Percentiles rank a stretch among this genome's conserved stretches.
Evolutionary conservation across 1,139 yeast genomes (phyloP).

Genomic region (Blastobotrys elegans): DNA sequence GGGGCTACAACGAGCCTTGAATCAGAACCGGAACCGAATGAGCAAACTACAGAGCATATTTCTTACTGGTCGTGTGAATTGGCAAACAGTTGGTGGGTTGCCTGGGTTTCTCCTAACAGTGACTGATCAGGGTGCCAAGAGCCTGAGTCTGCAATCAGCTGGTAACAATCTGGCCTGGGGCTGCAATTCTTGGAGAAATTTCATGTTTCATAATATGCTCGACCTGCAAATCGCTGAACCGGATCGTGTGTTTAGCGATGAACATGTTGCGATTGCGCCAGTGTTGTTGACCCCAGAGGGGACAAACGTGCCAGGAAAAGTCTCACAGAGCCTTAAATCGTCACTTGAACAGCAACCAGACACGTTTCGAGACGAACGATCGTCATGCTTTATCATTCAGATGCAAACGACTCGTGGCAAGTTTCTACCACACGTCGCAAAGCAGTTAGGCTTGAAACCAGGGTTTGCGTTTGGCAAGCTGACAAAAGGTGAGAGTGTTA

Average conservation of each 20-base stretch:
- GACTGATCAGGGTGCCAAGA: slow-evolving; percentile 70
- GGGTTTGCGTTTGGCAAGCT: slow-evolving; percentile 57
- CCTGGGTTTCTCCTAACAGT: slow-evolving; percentile 84
- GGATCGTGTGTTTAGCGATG: slow-evolving; percentile 43
- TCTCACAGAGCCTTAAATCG: neutral
- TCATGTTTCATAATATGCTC: slow-evolving; percentile 80
- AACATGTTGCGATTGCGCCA: slow-evolving; percentile 49
- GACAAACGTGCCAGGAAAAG: neutral
- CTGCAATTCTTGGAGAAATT: slow-evolving; percentile 81
- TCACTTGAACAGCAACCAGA: neutral
- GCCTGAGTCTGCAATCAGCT: slow-evolving; percentile 42
- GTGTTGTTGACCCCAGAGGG: slow-evolving; percentile 16
- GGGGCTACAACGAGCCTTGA: slow-evolving; percentile 71
- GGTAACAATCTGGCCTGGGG: slow-evolving; percentile 41
- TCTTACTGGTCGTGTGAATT: slow-evolving; percentile 65
- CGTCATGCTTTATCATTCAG: slow-evolving; percentile 58
- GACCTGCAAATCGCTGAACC: slow-evolving; percentile 43
- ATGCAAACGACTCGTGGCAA: slow-evolving; percentile 72
- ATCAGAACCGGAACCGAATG: slow-evolving; percentile 36
- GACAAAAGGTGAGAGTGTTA: slow-evolving; percentile 55
- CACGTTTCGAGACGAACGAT: slow-evolving; percentile 9
- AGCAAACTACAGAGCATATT: slow-evolving; percentile 58
- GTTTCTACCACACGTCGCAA: slow-evolving; percentile 64
- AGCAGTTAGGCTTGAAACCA: slow-evolving; percentile 60
- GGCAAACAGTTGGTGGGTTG: slow-evolving; percentile 79